Evolutionary conservation across 176 grass and related monocot species (phyloP), one percentile per base, ranked within the genome.

Genomic region (Melocanna baccifera): DNA sequence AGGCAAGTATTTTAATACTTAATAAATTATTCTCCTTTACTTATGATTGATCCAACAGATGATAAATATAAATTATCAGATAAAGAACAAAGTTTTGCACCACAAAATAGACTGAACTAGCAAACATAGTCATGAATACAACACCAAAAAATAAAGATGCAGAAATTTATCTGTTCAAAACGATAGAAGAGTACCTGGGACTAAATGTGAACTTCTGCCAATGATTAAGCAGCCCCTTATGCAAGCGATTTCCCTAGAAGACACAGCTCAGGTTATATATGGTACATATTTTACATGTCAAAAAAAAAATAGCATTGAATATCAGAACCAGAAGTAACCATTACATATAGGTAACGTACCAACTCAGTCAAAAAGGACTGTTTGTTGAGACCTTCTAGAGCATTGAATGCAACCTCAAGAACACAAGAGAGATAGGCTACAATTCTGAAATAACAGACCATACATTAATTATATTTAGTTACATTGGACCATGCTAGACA

Each of bases 351-450:
- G 15, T 82, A 78, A 62, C 86, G 59, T 94, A 99, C 96, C 86
- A 99, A 80, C 71, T 99, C 96, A 62, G 91, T 99, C 83, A 99
- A 91, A 94, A 99, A 99, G 81, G 96, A 99, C 48, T 99, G 96
- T 83, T 99, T 99, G 69, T 99, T 99, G 78, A 99, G 91, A 81
- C 96, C 96, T 88, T 99, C 96, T 14, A 99, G 84, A 81, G 96
- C 83, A 90, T 78, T 92, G 81, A 99, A 99, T 77, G 96, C 96
- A 92, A 95, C 90, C 71, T 99, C 96, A 52, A 99, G 92, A 85
- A 99, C 91, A 84, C 96, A 93, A 94, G 93, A 99, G 37, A 99
- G 88, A 77, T 99, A 99, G 59, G 91, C 93, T 70, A 99, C 96
- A 94, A 96, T 91, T 88, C 96, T 99, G 88, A 89, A 79, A 90